These are phyloP conservation scores for Mychonastes homosphaera DNA, from an alignment of 139 green algal genomes.

Conservation along the genomic window DNA sequence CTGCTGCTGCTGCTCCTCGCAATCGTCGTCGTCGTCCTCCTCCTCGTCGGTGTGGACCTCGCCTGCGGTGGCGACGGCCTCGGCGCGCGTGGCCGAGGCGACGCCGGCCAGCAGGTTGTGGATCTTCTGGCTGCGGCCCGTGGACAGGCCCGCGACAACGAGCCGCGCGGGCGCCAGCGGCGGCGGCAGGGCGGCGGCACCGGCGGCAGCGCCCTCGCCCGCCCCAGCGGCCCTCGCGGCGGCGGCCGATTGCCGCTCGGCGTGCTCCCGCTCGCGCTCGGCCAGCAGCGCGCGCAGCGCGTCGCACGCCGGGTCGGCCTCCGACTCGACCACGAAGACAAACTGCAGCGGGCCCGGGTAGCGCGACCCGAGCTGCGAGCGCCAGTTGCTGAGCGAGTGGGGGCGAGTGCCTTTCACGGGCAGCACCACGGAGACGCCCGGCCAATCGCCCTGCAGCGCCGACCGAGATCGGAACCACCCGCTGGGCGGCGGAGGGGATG, in stretches of 20 bases:
- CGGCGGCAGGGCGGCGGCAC: not conserved
- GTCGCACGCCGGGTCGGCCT: slow-evolving; percentile 29
- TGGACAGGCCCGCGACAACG: slow-evolving; percentile 30
- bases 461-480: too few relatives aligned
- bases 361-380: slow-evolving; percentile 32
- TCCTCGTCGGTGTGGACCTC: not conserved
- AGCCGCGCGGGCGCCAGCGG: slow-evolving; percentile 17
- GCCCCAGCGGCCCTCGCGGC: not conserved
- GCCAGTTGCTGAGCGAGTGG: slow-evolving; percentile 55
- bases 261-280: not conserved
- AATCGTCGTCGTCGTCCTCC: not conserved
- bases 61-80: not conserved
- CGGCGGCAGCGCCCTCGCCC: not conserved
- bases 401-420: slow-evolving; percentile 52
- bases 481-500: too few relatives aligned
- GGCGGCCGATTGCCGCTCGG: not conserved
- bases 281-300: slow-evolving; percentile 12
- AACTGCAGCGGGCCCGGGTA: slow-evolving; percentile 44
- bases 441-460: too few relatives aligned
- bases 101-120: slow-evolving; percentile 52
- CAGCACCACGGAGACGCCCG: slow-evolving; percentile 47
- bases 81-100: not conserved
- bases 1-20: slow-evolving; percentile 3
- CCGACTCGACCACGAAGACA: slow-evolving; percentile 60
- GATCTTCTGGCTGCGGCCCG: slow-evolving; percentile 63